Percentiles rank a stretch among this genome's conserved stretches.
Conservation (phyloP, 257 asterid species). For the Nicotiana tabacum region DNA sequence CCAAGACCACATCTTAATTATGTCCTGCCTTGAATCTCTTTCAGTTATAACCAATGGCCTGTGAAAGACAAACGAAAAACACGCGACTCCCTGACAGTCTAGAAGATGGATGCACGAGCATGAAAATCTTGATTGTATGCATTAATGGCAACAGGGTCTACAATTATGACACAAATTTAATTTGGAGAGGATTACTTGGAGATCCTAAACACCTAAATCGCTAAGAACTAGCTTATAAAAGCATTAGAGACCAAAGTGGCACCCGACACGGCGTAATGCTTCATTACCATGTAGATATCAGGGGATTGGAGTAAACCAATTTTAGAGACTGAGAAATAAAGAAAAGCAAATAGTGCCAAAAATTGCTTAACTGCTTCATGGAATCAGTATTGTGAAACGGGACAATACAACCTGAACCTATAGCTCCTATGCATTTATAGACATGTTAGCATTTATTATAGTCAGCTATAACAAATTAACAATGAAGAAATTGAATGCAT, state of each 20-base stretch:
- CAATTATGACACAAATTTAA: not conserved
- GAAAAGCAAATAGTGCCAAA: not conserved
- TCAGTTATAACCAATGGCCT: slow-evolving; percentile 46
- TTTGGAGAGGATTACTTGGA: not conserved
- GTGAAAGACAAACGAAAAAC: slow-evolving; percentile 13
- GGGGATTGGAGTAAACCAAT: not conserved
- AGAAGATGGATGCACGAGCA: not conserved
- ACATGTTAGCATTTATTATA: not conserved
- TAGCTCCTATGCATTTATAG: not conserved
- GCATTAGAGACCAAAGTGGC: not conserved
- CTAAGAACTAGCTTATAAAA: not conserved
- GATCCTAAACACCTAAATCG: not conserved
- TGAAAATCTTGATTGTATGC: not conserved
- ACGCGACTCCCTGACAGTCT: not conserved
- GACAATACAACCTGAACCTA: not conserved
- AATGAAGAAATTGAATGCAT: not conserved
- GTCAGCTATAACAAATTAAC: not conserved
- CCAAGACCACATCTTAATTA: slow-evolving; percentile 2
- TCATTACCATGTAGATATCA: not conserved
- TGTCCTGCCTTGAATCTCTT: slow-evolving; percentile 14
- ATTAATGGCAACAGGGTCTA: not conserved
- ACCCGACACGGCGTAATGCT: not conserved
- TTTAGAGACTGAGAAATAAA: not conserved
- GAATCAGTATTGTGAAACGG: not conserved
- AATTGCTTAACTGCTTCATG: not conserved